Evolutionary conservation across 2,329 filamentous ascomycete genomes (phyloP).

Genomic region (Fusarium camptoceras): DNA sequence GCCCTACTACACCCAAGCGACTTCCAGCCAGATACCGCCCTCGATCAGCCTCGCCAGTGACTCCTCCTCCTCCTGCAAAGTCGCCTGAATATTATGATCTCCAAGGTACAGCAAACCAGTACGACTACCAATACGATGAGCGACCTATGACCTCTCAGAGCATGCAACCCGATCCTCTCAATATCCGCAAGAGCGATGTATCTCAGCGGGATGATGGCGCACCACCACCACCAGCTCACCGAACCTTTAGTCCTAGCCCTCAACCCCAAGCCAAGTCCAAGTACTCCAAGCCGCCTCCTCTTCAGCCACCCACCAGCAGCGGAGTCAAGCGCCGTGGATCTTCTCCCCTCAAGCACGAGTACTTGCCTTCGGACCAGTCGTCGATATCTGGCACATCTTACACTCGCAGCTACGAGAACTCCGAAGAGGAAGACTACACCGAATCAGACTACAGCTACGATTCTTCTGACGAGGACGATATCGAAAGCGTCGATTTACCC

Average conservation of each 20-base stretch:
- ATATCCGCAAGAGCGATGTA: conserved; percentile 50
- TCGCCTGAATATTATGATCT: conserved; percentile 40
- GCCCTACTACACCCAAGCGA: conserved; percentile 51
- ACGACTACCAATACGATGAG: conserved; percentile 46
- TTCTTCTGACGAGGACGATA: conserved; percentile 63
- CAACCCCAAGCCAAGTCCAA: conserved; percentile 46
- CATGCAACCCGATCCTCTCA: conserved; percentile 54
- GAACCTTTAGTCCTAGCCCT: conserved; percentile 53
- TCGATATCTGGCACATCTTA: conserved; percentile 71
- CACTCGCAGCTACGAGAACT: conserved; percentile 62
- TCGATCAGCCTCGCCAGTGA: conserved; percentile 38
- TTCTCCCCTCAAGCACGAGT: conserved; percentile 96
- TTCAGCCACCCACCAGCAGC: conserved; percentile 57
- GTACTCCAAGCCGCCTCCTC: conserved; percentile 57
- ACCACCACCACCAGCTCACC: conserved; percentile 66
- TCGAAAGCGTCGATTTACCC: conserved; percentile 70
- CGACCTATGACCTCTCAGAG: conserved; percentile 51
- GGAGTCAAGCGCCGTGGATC: conserved; percentile 79
- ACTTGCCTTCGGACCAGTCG: conserved; percentile 81
- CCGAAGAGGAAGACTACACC: conserved; percentile 53
- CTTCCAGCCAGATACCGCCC: conserved; percentile 45
- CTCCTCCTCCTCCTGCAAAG: conserved; percentile 41
- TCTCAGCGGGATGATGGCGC: conserved; percentile 65
- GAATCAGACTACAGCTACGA: conserved; percentile 63
- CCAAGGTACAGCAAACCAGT: conserved; percentile 55